These are phyloP conservation scores for Alternaria dauci DNA, from an alignment of 2,329 filamentous ascomycete genomes.

Conservation along the genomic window DNA sequence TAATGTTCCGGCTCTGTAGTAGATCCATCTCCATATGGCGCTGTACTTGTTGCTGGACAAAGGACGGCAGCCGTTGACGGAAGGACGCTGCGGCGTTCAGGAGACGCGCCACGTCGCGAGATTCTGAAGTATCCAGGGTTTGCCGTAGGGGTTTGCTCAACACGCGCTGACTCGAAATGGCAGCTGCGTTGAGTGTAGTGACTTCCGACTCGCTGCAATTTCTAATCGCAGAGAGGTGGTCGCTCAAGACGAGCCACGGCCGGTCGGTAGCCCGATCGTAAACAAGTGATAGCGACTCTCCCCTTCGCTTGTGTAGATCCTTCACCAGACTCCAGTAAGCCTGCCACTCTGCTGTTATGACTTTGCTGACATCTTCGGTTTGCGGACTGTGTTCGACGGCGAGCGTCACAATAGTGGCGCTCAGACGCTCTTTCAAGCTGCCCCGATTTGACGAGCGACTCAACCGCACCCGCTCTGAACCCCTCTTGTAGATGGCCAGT, in stretches of 20 bases:
- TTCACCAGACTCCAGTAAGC: constrained; percentile 85
- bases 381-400: constrained; percentile 73
- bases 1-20: constrained; percentile 71
- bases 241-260: constrained; percentile 85
- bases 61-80: constrained; percentile 73
- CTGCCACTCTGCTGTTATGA: constrained; percentile 85
- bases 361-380: constrained; percentile 75
- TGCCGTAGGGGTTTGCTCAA: constrained; percentile 34
- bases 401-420: constrained; percentile 73
- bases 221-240: constrained; percentile 80
- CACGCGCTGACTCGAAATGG: constrained; percentile 44
- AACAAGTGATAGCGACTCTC: constrained; percentile 80
- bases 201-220: constrained; percentile 81
- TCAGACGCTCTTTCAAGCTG: constrained; percentile 78
- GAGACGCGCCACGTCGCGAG: constrained; percentile 67
- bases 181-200: constrained; percentile 71
- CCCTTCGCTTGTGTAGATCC: constrained; percentile 85
- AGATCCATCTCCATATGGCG: constrained; percentile 75
- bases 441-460: constrained; percentile 50
- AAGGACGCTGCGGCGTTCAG: constrained; percentile 76
- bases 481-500: constrained; percentile 80
- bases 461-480: constrained; percentile 49
- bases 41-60: constrained; percentile 72
- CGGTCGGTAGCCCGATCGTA: constrained; percentile 75
- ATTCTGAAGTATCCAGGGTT: constrained; percentile 42